These are phyloP conservation scores for Ogataea degrootiae DNA, from an alignment of 805 yeast genomes.

Conservation along the genomic window DNA sequence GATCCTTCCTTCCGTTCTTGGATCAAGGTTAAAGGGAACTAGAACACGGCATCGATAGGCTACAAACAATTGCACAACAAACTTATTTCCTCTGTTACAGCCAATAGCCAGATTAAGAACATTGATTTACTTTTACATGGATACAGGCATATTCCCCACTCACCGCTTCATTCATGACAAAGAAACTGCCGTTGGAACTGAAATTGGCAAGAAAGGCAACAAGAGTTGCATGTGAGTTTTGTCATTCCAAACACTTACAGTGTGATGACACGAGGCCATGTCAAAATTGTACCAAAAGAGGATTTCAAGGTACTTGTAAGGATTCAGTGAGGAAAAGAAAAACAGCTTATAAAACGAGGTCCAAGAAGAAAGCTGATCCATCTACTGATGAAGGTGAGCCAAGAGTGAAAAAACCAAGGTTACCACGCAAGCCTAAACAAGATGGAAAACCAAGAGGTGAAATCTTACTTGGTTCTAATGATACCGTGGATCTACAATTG, in stretches of 20 bases:
- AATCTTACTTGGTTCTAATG: too few species aligned
- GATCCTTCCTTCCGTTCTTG: too few species aligned
- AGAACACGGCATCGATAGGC: too few species aligned
- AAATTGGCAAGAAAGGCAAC: conserved; percentile 57
- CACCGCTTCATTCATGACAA: conserved; percentile 44
- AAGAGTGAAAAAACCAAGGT: not conserved
- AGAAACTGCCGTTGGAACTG: conserved; percentile 48
- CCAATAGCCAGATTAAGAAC: too few species aligned
- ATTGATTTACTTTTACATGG: too few species aligned
- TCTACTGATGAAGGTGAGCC: not conserved
- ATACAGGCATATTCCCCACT: too few species aligned
- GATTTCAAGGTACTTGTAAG: conserved; percentile 45
- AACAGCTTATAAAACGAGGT: conserved; percentile 6
- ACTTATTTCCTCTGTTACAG: too few species aligned
- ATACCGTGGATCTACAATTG: too few species aligned
- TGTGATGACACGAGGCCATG: conserved; percentile 71
- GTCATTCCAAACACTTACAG: conserved; percentile 70
- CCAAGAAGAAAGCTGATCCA: not conserved
- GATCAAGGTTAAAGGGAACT: not conserved
- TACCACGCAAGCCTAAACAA: too few species aligned
- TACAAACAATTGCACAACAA: too few species aligned
- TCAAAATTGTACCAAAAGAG: conserved; percentile 61
- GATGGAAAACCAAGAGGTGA: too few species aligned
- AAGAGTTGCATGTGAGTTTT: conserved; percentile 64
- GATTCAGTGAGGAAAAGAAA: conserved; percentile 51